Evolutionary conservation across 139 green algal genomes (phyloP).

Genomic region (Chlamydomonas sphaeroides): DNA sequence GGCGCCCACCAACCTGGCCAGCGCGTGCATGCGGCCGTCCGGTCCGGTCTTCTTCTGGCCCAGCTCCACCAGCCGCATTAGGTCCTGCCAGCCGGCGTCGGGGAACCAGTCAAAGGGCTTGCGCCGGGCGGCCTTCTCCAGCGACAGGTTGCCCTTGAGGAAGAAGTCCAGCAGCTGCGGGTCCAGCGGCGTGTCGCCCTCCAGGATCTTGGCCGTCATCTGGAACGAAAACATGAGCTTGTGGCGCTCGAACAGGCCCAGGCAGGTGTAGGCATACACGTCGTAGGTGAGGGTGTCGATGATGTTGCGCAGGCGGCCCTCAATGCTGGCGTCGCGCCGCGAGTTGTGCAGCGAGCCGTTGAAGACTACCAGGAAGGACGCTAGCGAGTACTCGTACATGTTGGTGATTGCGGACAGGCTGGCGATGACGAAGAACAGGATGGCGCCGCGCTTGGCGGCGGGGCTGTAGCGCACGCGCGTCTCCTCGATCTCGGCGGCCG

Average conservation of each 20-base stretch:
- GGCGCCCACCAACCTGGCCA: constrained; percentile 26
- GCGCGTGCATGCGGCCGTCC: constrained; percentile 43
- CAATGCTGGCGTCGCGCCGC: constrained; percentile 55
- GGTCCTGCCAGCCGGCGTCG: constrained; percentile 87
- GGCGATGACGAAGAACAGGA: constrained; percentile 88
- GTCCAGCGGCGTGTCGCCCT: constrained; percentile 68
- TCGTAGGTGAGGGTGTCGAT: constrained; percentile 83
- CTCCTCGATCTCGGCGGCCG: constrained; percentile 76
- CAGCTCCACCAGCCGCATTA: constrained; percentile 76
- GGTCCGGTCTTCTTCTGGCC: constrained; percentile 44
- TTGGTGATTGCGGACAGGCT: constrained; percentile 77
- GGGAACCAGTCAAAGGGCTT: constrained; percentile 81
- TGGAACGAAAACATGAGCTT: constrained; percentile 88
- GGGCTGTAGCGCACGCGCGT: constrained; percentile 74
- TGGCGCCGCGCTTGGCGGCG: constrained; percentile 78
- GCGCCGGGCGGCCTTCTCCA: constrained; percentile 70
- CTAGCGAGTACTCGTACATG: constrained; percentile 87
- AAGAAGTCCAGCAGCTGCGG: constrained; percentile 86
- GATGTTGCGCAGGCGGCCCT: constrained; percentile 75
- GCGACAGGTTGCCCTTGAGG: constrained; percentile 85
- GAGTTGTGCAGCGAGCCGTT: constrained; percentile 65
- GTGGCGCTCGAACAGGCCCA: constrained; percentile 85
- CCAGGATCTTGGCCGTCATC: constrained; percentile 83
- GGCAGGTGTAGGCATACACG: constrained; percentile 86
- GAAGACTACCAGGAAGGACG: constrained; percentile 81